phyloP scores from a whole-genome alignment of 345 rosid species.

The Gossypium longicalyx region DNA sequence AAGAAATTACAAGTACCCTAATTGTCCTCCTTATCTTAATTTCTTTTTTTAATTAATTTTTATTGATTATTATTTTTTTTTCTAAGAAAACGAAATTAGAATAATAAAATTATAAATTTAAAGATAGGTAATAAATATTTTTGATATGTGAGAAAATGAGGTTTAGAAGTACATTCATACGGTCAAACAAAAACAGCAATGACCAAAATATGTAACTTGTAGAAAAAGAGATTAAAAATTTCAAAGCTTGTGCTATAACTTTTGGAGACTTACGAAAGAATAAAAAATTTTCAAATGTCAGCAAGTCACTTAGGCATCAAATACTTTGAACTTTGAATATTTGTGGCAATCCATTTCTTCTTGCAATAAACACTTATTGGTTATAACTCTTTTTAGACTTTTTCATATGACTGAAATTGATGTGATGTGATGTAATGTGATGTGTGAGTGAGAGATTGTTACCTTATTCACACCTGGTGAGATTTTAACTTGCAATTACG shows the following conservation, averaged over 20 bases:
- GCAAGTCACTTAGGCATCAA: neutral
- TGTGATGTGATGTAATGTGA: too few species aligned
- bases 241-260: neutral
- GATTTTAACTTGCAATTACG: too few species aligned
- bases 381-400: neutral
- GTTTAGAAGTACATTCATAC: neutral
- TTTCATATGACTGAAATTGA: neutral
- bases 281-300: neutral
- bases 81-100: too few species aligned
- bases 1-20: too few species aligned
- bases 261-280: neutral
- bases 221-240: neutral
- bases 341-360: neutral
- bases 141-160: neutral
- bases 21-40: too few species aligned
- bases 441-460: too few species aligned
- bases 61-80: too few species aligned
- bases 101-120: too few species aligned
- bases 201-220: neutral
- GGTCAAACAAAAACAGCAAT: neutral
- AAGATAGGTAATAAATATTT: neutral
- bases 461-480: too few species aligned
- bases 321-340: neutral
- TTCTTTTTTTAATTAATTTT: too few species aligned
- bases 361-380: neutral